phyloP scores from a whole-genome alignment of 768 basidiomycete species.

The Boletus edulis region DNA sequence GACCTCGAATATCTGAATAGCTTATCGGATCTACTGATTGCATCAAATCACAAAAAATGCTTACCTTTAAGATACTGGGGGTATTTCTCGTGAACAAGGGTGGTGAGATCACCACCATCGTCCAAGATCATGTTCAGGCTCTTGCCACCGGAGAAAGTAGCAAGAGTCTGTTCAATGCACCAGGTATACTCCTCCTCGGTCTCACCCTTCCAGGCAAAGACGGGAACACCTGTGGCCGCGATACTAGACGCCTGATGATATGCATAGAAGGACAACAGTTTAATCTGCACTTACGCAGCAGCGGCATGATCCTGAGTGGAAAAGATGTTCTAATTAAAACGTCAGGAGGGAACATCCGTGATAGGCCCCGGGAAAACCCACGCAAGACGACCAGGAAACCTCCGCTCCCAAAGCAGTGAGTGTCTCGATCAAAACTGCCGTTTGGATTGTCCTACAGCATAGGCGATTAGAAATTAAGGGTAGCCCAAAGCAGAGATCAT shows the following conservation, averaged over 20 bases:
- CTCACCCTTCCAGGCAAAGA: conserved; percentile 99
- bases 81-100: conserved; percentile 93
- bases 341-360: background rate
- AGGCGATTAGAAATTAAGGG: background rate
- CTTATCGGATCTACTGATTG: background rate
- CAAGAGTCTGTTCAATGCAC: conserved; percentile 96
- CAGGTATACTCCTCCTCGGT: conserved; percentile 98
- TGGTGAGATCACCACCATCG: conserved; percentile 97
- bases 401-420: conserved; percentile 93
- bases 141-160: conserved; percentile 82
- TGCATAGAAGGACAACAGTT: background rate
- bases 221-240: conserved; percentile 96
- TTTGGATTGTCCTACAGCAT: conserved; percentile 87
- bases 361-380: conserved; percentile 37
- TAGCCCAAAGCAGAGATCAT: conserved; percentile 21
- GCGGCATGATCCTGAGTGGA: conserved; percentile 99
- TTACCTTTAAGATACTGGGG: conserved; percentile 81
- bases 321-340: conserved; percentile 81
- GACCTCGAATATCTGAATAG: conserved; percentile 73
- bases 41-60: conserved; percentile 8
- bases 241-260: conserved; percentile 50
- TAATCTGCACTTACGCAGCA: conserved; percentile 65
- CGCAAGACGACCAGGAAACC: conserved; percentile 98
- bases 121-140: conserved; percentile 98
- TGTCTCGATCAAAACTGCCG: conserved; percentile 98